Evolutionary conservation across 768 basidiomycete species (phyloP), one percentile per base, ranked within the genome.

Genomic region (Dentipellis fragilis): DNA sequence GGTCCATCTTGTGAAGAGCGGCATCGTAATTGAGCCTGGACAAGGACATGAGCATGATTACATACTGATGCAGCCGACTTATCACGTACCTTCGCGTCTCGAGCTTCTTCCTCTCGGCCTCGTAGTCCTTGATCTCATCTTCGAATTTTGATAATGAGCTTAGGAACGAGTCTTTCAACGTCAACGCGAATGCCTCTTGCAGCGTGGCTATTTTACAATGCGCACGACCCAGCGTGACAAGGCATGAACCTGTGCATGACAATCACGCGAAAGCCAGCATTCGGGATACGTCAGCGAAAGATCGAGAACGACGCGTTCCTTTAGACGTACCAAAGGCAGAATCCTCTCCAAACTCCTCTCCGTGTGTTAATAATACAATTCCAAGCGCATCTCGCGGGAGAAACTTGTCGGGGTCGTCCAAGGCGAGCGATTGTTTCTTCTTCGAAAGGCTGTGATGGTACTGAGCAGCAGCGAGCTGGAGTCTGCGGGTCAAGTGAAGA

Each of bases 141-240:
- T 74, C 74, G 51, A 85, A 84, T 45, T 69, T 75, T 58, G 83
- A 76, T 53, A 93, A 73, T 1, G 87, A 83, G 0, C 75, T 63
- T 22, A 93, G 66, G 64, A 87, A 93, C 4, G 83, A 84, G 63
- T 89, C 89, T 36, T 77, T 79, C 55, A 95, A 78, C 6, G 81
- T 80, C 55, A 84, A 68, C 0, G 85, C 85, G 64, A 80, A 91
- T 0, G 85, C 80, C 63, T 94, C 91, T 67, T 96, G 93, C 12
- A 92, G 73, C 14, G 82, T 83, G 9, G 93, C 92, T 21, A 91
- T 72, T 65, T 86, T 87, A 72, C 88, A 92, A 64, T 92, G 87
- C 1, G 89, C 89, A 57, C 86, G 83, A 19, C 93, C 93, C 40
- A 92, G 67, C 56, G 78, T 81, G 12, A 86, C 75, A 14, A 96